Base-by-base conservation (phyloP, 2,329 filamentous ascomycete genomes). In the Fusarium hostae region DNA sequence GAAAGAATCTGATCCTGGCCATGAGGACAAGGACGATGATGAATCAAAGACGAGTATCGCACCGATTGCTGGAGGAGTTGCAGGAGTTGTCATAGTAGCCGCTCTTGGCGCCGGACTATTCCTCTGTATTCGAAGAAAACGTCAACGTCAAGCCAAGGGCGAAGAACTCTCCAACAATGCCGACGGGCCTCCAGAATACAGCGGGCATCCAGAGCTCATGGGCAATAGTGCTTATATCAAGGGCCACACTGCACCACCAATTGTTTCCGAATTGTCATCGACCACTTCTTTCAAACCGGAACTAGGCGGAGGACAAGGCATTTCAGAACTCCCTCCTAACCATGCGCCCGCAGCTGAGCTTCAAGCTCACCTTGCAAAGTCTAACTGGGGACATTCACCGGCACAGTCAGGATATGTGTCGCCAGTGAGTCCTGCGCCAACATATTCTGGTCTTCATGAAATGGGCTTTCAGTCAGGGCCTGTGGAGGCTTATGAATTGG, bases 121-220 rank as follows among this genome's bases (percentile, higher is more conserved):
- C 28, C 78, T 85, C 59, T 80, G 84, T 72, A 78, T 84, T 44
- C 72, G 82, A 28, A 79, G 76, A 44, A 78, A 74, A 40, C 80
- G 78, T 34, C 79, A 76, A 30, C 75, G 66, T 26, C 41, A 74
- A n/a, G 45, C 47, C 13, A 63, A 63, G 22, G 78, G 76, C 40
- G 66, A 77, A 28, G 60, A 73, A 37, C 63, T 80, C 24, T 59
- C 62, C 5, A 64, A 67, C 18, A 43, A 61, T n/a, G 43, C 59
- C 18, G 52, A 68, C 12, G 44, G 73, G 39, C 60, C 63, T 26
- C 57, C 76, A 13, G 67, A 75, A 7, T 73, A 74, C 58, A 72
- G 71, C 20, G 80, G 80, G 6, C 82, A 81, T 57, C 75, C 80
- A 6, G 81, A 83, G 63, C 75, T 77, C 44, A 77, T 70, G 60